These are phyloP conservation scores for Penicillium roqueforti DNA, from an alignment of 495 filamentous ascomycete genomes.

Conservation along the genomic window DNA sequence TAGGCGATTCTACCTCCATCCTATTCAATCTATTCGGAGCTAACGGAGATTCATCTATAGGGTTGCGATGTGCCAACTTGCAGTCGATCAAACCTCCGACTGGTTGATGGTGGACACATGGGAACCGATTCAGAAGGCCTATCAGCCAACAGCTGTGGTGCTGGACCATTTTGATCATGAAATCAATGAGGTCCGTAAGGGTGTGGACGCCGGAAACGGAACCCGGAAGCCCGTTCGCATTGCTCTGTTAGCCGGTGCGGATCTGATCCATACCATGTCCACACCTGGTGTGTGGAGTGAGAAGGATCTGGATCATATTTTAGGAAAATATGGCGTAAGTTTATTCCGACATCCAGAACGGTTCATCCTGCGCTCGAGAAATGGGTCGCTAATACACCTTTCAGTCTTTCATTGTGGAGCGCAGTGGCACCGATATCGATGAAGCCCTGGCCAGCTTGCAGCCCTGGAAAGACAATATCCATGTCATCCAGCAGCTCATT, in stretches of 20 bases:
- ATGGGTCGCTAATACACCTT: not conserved
- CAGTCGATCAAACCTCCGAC: slow-evolving; percentile 66
- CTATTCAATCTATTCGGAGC: not conserved
- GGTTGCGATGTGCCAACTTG: slow-evolving; percentile 69
- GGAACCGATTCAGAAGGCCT: slow-evolving; percentile 68
- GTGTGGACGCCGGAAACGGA: slow-evolving; percentile 64
- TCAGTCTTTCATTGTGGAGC: slow-evolving; percentile 79
- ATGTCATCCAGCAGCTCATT: slow-evolving; percentile 83
- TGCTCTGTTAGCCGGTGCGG: slow-evolving; percentile 73
- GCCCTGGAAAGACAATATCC: slow-evolving; percentile 73
- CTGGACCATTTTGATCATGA: slow-evolving; percentile 86
- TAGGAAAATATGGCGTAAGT: slow-evolving; percentile 71
- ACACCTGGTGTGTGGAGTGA: slow-evolving; percentile 73
- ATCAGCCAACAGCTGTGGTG: slow-evolving; percentile 84
- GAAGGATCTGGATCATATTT: slow-evolving; percentile 78
- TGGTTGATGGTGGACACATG: slow-evolving; percentile 88
- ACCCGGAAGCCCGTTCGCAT: slow-evolving; percentile 59
- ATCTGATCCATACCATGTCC: slow-evolving; percentile 84
- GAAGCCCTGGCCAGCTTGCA: slow-evolving; percentile 72
- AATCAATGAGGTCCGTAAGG: slow-evolving; percentile 73
- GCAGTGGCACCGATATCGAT: slow-evolving; percentile 83
- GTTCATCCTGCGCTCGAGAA: not conserved
- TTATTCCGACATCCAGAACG: not conserved
- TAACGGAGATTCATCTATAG: slow-evolving; percentile 24
- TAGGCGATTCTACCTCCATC: slow-evolving; percentile 21